Evolutionary conservation across 225 moss, liverwort and hornwort genomes (phyloP).

Genomic region (Marchantia polymorpha): DNA sequence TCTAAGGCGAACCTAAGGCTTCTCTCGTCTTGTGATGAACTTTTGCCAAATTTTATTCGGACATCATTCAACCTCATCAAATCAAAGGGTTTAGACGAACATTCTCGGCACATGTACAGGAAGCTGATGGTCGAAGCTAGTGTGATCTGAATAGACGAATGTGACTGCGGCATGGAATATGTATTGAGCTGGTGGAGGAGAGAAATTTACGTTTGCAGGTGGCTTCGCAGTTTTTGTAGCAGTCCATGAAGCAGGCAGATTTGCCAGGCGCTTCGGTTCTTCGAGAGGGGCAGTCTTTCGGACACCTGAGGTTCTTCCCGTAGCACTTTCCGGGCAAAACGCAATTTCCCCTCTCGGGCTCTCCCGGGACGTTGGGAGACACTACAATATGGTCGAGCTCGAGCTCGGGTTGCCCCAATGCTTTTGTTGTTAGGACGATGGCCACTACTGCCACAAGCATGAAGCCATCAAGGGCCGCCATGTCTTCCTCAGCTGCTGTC

Average conservation of each 20-base stretch:
- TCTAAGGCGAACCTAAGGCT: background rate
- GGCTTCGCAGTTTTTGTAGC: background rate
- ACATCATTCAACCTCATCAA: no score
- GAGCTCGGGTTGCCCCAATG: background rate
- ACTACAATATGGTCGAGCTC: background rate
- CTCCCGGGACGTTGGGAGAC: background rate
- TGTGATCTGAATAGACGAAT: no score
- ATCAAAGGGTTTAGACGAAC: no score
- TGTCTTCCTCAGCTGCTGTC: background rate
- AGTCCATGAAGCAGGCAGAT: conserved; percentile 19
- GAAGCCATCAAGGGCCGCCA: background rate
- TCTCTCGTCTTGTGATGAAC: background rate
- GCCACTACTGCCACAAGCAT: background rate
- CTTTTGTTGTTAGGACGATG: conserved; percentile 1
- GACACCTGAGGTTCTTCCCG: conserved; percentile 3
- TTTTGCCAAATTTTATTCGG: no score
- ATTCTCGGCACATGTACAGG: no score
- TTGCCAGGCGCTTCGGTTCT: background rate
- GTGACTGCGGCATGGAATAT: no score
- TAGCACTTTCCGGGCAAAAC: background rate
- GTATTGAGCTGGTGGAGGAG: no score
- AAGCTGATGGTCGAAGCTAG: no score
- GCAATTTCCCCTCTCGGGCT: conserved; percentile 1
- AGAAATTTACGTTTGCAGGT: conserved; percentile 6
- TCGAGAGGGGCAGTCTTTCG: background rate